Evolutionary conservation across 805 yeast species (phyloP).

Genomic region (Kuraishia borneana): DNA sequence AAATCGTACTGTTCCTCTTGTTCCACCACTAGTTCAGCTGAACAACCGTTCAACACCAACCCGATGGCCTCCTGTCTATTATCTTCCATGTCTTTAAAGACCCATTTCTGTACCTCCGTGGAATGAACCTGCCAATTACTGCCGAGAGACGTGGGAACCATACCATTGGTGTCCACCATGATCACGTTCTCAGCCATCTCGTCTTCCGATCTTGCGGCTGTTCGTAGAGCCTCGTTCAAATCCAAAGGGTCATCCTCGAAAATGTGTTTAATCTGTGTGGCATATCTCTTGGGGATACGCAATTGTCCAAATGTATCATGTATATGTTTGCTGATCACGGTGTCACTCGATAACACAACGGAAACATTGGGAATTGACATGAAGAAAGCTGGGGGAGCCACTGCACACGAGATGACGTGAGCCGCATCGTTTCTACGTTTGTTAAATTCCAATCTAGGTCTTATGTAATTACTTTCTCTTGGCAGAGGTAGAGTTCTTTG

Average conservation of each 20-base stretch:
- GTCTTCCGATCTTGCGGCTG: background rate
- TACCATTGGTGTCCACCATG: conserved; percentile 5
- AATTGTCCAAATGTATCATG: background rate
- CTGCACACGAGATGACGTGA: background rate
- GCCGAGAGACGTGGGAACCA: conserved; percentile 1
- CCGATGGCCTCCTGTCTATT: background rate
- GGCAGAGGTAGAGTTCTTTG: conserved; percentile 85
- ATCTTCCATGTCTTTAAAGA: conserved; percentile 1
- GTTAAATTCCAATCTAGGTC: background rate
- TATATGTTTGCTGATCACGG: background rate
- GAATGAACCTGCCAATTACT: conserved; percentile 9
- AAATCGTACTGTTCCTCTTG: conserved; percentile 8
- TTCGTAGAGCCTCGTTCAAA: conserved; percentile 1
- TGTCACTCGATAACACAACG: background rate
- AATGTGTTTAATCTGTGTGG: conserved; percentile 2
- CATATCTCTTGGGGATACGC: background rate
- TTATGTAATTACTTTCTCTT: conserved; percentile 27
- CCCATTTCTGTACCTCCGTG: conserved; percentile 3
- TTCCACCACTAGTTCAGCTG: conserved; percentile 12
- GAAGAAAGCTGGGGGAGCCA: too few relatives aligned
- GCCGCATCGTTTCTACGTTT: background rate
- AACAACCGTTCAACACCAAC: conserved; percentile 11
- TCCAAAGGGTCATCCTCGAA: conserved; percentile 8
- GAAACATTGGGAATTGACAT: too few relatives aligned
- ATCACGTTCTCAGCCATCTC: conserved; percentile 4